A percentile compares a stretch with the other conserved stretches of the same genome.
These are phyloP conservation scores for Primulina tabacum DNA, from an alignment of 257 asterid genomes.

Conservation along the genomic window DNA sequence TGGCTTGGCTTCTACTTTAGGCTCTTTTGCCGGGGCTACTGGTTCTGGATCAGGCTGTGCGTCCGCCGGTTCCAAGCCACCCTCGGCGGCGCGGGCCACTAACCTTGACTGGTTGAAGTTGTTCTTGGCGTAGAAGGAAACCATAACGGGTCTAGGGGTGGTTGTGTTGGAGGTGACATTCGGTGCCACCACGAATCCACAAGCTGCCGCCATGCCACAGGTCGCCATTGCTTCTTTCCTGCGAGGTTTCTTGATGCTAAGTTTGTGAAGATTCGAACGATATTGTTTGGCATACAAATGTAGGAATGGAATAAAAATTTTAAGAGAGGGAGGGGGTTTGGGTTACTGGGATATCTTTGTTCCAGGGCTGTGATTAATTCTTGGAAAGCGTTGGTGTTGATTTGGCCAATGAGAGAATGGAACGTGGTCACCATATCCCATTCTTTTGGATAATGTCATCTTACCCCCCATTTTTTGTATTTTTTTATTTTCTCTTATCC, in stretches of 20 bases:
- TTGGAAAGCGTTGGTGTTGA: not conserved
- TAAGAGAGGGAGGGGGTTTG: slow-evolving; percentile 33
- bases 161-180: slow-evolving; percentile 33
- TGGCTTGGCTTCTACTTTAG: slow-evolving; percentile 62
- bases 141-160: slow-evolving; percentile 27
- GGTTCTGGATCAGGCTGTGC: slow-evolving; percentile 19
- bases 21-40: slow-evolving; percentile 33
- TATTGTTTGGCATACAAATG: not conserved
- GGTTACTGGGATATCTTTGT: slow-evolving; percentile 49
- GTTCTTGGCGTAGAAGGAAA: slow-evolving; percentile 44
- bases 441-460: slow-evolving; percentile 63
- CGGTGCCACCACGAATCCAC: slow-evolving; percentile 56
- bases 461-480: not conserved
- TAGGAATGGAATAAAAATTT: not conserved
- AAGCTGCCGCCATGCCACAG: slow-evolving; percentile 71
- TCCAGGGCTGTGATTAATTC: slow-evolving; percentile 48
- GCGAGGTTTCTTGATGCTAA: slow-evolving; percentile 19
- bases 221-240: slow-evolving; percentile 60
- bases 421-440: slow-evolving; percentile 64
- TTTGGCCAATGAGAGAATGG: slow-evolving; percentile 44
- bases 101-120: slow-evolving; percentile 37
- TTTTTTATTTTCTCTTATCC: not conserved
- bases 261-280: not conserved
- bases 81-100: slow-evolving; percentile 55
- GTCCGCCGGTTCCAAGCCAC: slow-evolving; percentile 26